Evolutionary conservation across 75 land plant species (phyloP).

Genomic region (Pinus albicaulis): DNA sequence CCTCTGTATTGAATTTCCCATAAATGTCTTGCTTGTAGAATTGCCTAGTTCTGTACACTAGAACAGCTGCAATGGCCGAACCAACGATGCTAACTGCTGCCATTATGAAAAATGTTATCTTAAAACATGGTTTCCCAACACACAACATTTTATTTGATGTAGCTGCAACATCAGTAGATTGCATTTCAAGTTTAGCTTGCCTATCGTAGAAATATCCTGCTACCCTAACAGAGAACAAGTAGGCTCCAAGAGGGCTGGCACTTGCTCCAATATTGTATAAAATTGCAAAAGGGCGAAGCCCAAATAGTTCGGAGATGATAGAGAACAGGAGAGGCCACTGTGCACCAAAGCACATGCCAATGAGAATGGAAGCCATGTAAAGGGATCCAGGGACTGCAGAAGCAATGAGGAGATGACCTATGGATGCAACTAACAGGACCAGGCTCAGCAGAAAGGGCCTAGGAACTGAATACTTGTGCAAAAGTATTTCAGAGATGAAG

Average conservation of each 20-base stretch:
- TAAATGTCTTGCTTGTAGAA: constrained; percentile 55
- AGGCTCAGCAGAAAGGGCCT: constrained; percentile 19
- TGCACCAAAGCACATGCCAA: constrained; percentile 32
- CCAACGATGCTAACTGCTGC: constrained; percentile 42
- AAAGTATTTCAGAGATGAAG: constrained; percentile 21
- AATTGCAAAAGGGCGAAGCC: constrained; percentile 21
- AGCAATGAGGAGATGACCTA: constrained; percentile 17
- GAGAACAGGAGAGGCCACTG: constrained; percentile 39
- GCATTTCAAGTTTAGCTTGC: constrained; percentile 4
- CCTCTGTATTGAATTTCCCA: constrained; percentile 20
- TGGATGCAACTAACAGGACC: constrained; percentile 10
- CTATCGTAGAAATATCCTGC: constrained; percentile 24
- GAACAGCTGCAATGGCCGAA: constrained; percentile 24
- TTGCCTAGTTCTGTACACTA: constrained; percentile 43
- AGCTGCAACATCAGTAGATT: background rate
- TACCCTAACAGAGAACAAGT: constrained; percentile 16
- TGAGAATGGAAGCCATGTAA: constrained; percentile 22
- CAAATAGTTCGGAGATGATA: constrained; percentile 28
- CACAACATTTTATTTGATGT: constrained; percentile 25
- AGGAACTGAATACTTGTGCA: constrained; percentile 16
- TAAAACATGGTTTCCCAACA: constrained; percentile 40
- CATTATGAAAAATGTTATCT: constrained; percentile 53
- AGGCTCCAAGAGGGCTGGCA: constrained; percentile 15
- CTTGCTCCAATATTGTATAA: constrained; percentile 10
- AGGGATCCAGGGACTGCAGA: constrained; percentile 6